Base-by-base conservation (phyloP, 495 filamentous ascomycete genomes). In the Rhypophila decipiens region DNA sequence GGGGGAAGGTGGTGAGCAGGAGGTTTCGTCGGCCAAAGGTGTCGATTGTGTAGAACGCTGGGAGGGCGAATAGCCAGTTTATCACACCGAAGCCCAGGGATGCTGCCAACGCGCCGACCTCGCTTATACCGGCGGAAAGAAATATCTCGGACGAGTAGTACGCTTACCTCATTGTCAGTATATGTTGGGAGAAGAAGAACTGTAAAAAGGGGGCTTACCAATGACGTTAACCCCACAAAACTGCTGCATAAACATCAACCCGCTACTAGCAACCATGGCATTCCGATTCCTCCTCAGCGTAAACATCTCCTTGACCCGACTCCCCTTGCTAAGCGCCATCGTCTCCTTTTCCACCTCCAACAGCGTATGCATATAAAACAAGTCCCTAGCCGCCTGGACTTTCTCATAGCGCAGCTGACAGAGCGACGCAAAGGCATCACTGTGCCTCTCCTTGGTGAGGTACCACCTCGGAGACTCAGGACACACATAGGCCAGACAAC, bases 171-270 rank as follows among this genome's bases (percentile, higher is more conserved):
- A n/a, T n/a, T n/a, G n/a, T n/a, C n/a, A n/a, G 79, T 37, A 83
- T 80, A 40, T 83, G 77, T 48, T 82, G 82, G 43, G 79, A 56
- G 24, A 57, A 60, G 22, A 13, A 22, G 29, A 27, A 7, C 13
- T 10, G 24, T 66, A 71, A 4, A 65, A 78, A 79, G 55, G 80
- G 78, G 13, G 76, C 74, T 10, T 36, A 46, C 43, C 27, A 31
- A 85, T 79, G 4, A 79, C 76, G 39, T 84, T 84, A 18, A 84
- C 79, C 8, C 78, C 79, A 56, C 74, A 83, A 58, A 87, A 83
- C 65, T 90, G 88, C 57, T 93, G 88, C 79, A 88, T 82, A 50
- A 88, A 90, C 86, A 90, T 90, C 44, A 91, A 83, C 51, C 88
- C 83, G 55, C 83, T 74, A 2, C 81, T 84, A 2, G 84, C 85